A percentile compares a stretch with the other conserved stretches of the same genome.
phyloP scores from a whole-genome alignment of 2,329 filamentous ascomycete species.

The Monilinia fructicola region DNA sequence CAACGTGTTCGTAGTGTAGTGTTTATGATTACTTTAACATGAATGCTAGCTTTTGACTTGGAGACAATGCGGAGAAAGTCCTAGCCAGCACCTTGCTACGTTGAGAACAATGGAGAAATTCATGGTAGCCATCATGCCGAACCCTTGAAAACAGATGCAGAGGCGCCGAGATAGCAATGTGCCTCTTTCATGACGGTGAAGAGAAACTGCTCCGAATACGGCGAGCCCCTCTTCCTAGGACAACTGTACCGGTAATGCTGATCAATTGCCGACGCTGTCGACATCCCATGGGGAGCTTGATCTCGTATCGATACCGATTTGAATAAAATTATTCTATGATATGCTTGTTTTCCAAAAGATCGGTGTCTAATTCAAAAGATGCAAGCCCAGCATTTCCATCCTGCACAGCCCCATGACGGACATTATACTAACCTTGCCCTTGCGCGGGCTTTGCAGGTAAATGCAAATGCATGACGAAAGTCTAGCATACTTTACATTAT shows the following conservation, averaged over 20 bases:
- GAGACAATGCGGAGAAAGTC: slow-evolving; percentile 13
- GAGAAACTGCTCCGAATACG: not conserved
- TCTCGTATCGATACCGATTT: slow-evolving; percentile 9
- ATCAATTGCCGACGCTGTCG: slow-evolving; percentile 7
- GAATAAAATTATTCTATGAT: not conserved
- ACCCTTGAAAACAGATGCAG: not conserved
- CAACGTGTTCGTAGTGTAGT: slow-evolving; percentile 14
- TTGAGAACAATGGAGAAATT: not conserved
- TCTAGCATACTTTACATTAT: not conserved
- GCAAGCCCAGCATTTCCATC: not conserved
- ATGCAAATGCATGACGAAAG: not conserved
- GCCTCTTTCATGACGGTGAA: slow-evolving; percentile 2
- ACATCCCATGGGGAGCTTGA: slow-evolving; percentile 11
- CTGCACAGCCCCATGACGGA: slow-evolving; percentile 4
- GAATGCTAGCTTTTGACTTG: not conserved
- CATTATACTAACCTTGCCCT: not conserved
- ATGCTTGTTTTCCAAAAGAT: slow-evolving; percentile 2
- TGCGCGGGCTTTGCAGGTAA: slow-evolving; percentile 3
- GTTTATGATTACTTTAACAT: not conserved
- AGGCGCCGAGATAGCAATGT: not conserved
- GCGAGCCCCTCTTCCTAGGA: not conserved
- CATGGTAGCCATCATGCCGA: not conserved
- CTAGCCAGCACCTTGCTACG: slow-evolving; percentile 1
- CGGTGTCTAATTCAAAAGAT: not conserved
- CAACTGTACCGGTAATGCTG: not conserved